A percentile compares a stretch with the other conserved stretches of the same genome.
These are phyloP conservation scores for Fusarium floridanum DNA, from an alignment of 2,329 filamentous ascomycete species.

Conservation along the genomic window DNA sequence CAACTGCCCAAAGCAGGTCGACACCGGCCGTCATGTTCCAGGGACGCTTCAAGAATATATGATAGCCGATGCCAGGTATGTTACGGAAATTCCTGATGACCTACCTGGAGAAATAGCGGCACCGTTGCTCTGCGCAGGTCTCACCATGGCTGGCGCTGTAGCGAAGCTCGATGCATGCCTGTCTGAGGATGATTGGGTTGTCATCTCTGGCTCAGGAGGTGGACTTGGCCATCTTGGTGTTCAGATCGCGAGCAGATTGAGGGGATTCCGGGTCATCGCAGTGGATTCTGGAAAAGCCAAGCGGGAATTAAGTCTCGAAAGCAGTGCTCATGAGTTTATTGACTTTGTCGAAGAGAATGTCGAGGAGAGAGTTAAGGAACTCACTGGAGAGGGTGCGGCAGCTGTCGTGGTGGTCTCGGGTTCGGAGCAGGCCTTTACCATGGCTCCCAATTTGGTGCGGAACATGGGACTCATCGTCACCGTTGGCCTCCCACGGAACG, in stretches of 20 bases:
- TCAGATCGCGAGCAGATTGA: constrained; percentile 46
- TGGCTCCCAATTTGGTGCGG: constrained; percentile 41
- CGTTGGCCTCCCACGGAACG: constrained; percentile 45
- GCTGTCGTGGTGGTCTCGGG: constrained; percentile 46
- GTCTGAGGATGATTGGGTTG: constrained; percentile 45
- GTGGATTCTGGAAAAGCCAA: constrained; percentile 46
- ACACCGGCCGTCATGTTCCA: constrained; percentile 55
- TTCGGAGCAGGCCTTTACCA: constrained; percentile 41
- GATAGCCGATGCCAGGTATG: constrained; percentile 46
- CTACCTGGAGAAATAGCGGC: constrained; percentile 42
- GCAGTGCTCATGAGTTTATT: constrained; percentile 46
- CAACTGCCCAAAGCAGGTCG: constrained; percentile 57
- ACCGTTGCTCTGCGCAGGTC: constrained; percentile 49
- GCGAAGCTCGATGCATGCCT: constrained; percentile 29
- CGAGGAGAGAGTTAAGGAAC: constrained; percentile 30
- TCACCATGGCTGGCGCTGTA: constrained; percentile 50
- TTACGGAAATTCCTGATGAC: constrained; percentile 43
- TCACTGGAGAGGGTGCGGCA: constrained; percentile 47
- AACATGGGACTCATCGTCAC: constrained; percentile 45
- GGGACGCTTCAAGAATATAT: constrained; percentile 51
- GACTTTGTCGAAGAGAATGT: constrained; percentile 45
- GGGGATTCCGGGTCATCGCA: constrained; percentile 43
- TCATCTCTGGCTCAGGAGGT: constrained; percentile 49
- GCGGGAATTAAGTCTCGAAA: constrained; percentile 35
- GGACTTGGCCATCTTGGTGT: constrained; percentile 52